Evolutionary conservation across 2,329 filamentous ascomycete species (phyloP).

Genomic region (Pseudocercospora eumusae): DNA sequence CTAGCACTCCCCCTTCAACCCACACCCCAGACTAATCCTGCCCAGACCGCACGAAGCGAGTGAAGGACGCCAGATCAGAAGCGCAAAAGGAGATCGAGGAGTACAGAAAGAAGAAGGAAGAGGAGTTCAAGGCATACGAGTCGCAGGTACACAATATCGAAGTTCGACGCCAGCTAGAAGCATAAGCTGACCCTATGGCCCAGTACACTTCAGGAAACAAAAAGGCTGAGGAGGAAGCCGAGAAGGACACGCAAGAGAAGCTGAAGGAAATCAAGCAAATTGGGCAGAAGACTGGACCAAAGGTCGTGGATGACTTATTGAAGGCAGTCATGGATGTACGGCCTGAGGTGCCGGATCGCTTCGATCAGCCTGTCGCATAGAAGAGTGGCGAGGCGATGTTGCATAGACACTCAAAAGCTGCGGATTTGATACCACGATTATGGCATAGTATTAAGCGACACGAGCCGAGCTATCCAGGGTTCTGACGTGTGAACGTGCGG

Average conservation of each 20-base stretch:
- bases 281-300: constrained; percentile 74
- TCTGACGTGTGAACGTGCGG: too few relatives aligned
- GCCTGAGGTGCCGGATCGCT: constrained; percentile 60
- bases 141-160: constrained; percentile 59
- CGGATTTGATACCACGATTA: constrained; percentile 3
- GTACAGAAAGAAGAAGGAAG: constrained; percentile 85
- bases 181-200: constrained; percentile 7
- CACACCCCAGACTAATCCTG: constrained; percentile 30
- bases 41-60: constrained; percentile 87
- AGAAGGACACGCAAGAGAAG: constrained; percentile 76
- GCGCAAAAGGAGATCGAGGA: constrained; percentile 97
- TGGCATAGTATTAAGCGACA: constrained; percentile 2
- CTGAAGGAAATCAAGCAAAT: constrained; percentile 79
- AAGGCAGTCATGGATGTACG: constrained; percentile 82
- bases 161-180: background rate
- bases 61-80: constrained; percentile 94
- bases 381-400: background rate
- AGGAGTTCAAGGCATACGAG: constrained; percentile 94
- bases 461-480: too few relatives aligned
- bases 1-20: constrained; percentile 1
- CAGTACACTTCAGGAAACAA: constrained; percentile 93
- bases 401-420: background rate
- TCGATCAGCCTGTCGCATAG: constrained; percentile 5
- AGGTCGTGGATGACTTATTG: constrained; percentile 81
- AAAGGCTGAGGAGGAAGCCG: constrained; percentile 68